These are phyloP conservation scores for Euphorbia peplus DNA, from an alignment of 345 rosid species.

Conservation along the genomic window DNA sequence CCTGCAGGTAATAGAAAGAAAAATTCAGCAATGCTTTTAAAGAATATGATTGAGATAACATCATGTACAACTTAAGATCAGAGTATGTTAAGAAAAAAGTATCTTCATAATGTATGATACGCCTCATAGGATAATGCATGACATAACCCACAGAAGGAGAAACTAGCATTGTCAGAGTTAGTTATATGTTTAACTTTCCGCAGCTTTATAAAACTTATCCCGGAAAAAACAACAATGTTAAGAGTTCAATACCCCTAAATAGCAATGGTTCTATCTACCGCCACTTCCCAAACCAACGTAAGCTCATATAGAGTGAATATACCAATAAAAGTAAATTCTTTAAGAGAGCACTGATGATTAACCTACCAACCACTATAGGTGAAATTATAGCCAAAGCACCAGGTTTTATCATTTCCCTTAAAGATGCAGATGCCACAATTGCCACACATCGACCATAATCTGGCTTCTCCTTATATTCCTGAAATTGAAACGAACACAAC, in stretches of 20 bases:
- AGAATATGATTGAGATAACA: no score
- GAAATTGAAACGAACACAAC: slow-evolving; percentile 3
- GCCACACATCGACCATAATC: slow-evolving; percentile 98
- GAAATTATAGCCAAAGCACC: slow-evolving; percentile 93
- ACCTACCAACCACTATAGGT: slow-evolving; percentile 75
- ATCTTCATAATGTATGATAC: neutral
- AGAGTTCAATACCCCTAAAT: neutral
- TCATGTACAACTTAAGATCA: no score
- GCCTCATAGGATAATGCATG: neutral
- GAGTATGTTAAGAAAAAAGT: neutral
- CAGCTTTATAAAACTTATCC: neutral
- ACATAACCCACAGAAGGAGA: neutral
- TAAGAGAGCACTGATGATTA: neutral
- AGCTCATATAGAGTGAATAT: neutral
- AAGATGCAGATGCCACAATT: slow-evolving; percentile 91
- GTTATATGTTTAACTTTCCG: neutral
- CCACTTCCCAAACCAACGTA: slow-evolving; percentile 1
- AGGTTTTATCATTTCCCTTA: slow-evolving; percentile 97
- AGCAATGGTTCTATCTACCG: neutral
- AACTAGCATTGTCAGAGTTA: neutral
- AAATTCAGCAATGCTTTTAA: neutral
- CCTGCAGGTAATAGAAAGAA: slow-evolving; percentile 44
- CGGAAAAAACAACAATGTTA: neutral
- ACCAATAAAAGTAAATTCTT: neutral
- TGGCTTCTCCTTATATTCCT: slow-evolving; percentile 97